Base-by-base conservation (phyloP, 1,284 basidiomycete genomes). In the Cryptococcus jaspeensis region DNA sequence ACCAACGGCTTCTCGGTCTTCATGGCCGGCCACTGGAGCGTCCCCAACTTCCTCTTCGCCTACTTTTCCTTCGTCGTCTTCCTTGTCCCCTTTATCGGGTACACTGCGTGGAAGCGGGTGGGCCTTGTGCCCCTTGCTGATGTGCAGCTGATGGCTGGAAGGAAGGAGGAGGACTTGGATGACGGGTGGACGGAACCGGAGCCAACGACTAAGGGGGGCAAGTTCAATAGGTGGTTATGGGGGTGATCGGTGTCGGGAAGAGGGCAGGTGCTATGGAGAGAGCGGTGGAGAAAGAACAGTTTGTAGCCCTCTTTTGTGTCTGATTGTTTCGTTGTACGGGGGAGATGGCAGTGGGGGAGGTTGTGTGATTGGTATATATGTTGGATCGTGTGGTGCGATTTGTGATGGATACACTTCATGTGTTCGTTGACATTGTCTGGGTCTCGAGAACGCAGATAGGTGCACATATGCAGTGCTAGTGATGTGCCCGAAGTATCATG, bases 41-140 rank as follows among this genome's bases (percentile, higher is more conserved):
- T 60, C 28, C 55, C 59, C n/a, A 61, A 57, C 35, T 66, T 69
- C 52, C 58, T 67, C 60, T 67, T 70, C 59, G 52, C 58, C 41
- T 65, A 65, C 39, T 16, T 20, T 16, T 41, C 39, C 20, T 41
- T 41, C 3, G 7, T 16, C 16, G 16, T 41, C 39, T 41, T 41
- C 20, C 20, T 41, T 16, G 39, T 41, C 16, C 39, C 39, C 9
- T 41, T 16, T 16, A 20, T 41, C 16, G 39, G 39, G 6, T 41
- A 41, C 39, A 41, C 16, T 16, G 20, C 20, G 16, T 16, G 16
- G 39, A 8, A 20, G 39, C 16, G 39, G 39, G 39, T 16, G 15
- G 16, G 39, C 16, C 15, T 41, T 16, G 20, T 20, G 15, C 39
- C 39, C 16, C 13, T 41, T 16, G 39, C 4, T 1, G 15, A 41